Base-by-base conservation (phyloP, 106 monocot genomes). In the Apostasia ramifera region DNA sequence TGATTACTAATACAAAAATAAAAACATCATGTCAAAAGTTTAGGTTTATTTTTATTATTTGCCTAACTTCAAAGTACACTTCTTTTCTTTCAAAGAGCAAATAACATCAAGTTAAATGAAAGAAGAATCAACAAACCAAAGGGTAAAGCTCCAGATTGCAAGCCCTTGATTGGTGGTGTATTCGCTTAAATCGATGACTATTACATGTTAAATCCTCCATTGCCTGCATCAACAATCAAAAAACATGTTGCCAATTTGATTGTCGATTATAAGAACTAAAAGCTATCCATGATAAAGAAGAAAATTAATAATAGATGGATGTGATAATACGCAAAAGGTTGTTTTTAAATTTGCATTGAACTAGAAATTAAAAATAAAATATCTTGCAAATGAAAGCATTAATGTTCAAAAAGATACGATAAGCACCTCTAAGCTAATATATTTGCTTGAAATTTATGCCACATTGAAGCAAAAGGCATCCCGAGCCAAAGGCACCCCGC, bases 171-270 rank as follows among this genome's bases (percentile, higher is more conserved):
- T 77, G 86, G 6, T 75, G 88, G 40, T 75, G 82, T 80, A 92
- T 81, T 74, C 78, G 73, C 79, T 70, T 92, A 76, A 97, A 97
- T 11, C 92, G 81, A 41, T 70, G 83, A 50, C 66, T 77, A 61
- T 63, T 76, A 47, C 68, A 57, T 57, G 88, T 78, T 42, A n/a
- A 65, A 66, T 88, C 91, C 73, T 94, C 94, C 83, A 88, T 90
- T 55, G 51, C 79, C 94, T 91, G 69, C 2, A 69, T 64, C 53
- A 81, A 73, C 48, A 74, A 51, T 75, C 26, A 68, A 43, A 15
- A 41, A 55, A 49, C 13, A 50, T 11, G 73, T 10, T 61, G 39
- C 46, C 6, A 41, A 48, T 66, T 57, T 1, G 51, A 51, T 51
- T 51, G 9, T 51, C 6, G 9, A 5, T 51, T 5, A 51, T 51